phyloP scores from a whole-genome alignment of 371 early-diverging fungal genomes.

The Saksenaea vasiformis region DNA sequence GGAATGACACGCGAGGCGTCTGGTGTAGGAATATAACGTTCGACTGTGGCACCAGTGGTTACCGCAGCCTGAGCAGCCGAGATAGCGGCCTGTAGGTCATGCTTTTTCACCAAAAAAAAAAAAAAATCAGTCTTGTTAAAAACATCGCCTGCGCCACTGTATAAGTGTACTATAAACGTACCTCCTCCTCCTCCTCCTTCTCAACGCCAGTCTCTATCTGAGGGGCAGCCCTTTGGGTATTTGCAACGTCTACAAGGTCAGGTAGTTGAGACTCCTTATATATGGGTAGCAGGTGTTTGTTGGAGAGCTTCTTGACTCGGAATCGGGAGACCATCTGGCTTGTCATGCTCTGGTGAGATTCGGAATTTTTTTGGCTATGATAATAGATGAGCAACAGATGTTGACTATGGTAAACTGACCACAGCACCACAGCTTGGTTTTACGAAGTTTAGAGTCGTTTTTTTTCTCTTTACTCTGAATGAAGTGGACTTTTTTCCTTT shows the following conservation, averaged over 20 bases:
- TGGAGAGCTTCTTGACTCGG: constrained; percentile 89
- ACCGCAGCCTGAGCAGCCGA: constrained; percentile 75
- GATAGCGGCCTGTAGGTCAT: constrained; percentile 94
- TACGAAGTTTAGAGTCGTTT: not conserved
- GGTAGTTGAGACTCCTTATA: constrained; percentile 79
- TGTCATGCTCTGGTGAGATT: constrained; percentile 16
- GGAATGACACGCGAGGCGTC: constrained; percentile 80
- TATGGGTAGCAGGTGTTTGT: constrained; percentile 81
- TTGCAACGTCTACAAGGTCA: constrained; percentile 82
- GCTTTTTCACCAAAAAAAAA: constrained; percentile 45
- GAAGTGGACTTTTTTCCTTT: constrained; percentile 1
- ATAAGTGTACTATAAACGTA: constrained; percentile 27
- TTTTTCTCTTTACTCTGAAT: constrained; percentile 13
- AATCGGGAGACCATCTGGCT: constrained; percentile 70
- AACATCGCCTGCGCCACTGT: constrained; percentile 12
- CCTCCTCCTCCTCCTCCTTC: constrained; percentile 73
- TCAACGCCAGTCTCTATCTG: constrained; percentile 74
- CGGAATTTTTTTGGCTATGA: not conserved
- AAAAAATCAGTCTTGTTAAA: not conserved
- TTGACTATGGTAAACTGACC: constrained; percentile 12
- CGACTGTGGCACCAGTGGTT: constrained; percentile 55
- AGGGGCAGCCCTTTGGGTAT: constrained; percentile 72
- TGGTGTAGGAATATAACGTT: constrained; percentile 90
- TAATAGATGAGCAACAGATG: constrained; percentile 2
- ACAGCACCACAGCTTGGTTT: constrained; percentile 14